Evolutionary conservation across 495 filamentous ascomycete genomes (phyloP), one percentile per base, ranked within the genome.

Genomic region (Trypethelium eluteriae): DNA sequence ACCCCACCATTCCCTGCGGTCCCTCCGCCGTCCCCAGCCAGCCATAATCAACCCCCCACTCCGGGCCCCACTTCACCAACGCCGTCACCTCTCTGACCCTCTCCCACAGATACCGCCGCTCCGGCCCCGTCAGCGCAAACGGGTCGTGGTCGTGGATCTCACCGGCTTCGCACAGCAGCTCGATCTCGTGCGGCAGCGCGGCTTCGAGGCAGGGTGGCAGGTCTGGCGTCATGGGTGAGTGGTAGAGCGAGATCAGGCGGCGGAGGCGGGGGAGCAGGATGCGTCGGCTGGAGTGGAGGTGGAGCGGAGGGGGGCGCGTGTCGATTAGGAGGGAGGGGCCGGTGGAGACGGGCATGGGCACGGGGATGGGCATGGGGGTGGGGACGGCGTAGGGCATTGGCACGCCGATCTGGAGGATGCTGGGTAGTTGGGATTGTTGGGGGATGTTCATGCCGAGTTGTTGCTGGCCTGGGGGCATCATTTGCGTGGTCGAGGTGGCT

Each of bases 301-400:
- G 12, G 49, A 25, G 11, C 10, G 5, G 11, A 35, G 32, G 18
- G 44, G 32, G 3, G 53, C 25, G 18, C 6, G 18, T 18, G 53
- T 18, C 6, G 11, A 9, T 34, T 4, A 32, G 53, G 53, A 59
- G 7, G n/a, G 32, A 32, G 53, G 14, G 7, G 41, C 7, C 7
- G 41, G 41, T 44, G 41, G 41, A 9, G 49, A 53, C 16, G 49
- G 18, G 12, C 1, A 53, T 25, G 49, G 10, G 11, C 10, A 16
- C 53, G 11, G 32, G 18, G 44, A 49, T 7, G 53, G 53, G 53
- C 6, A 59, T 32, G 53, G 25, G 5, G 11, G 9, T 34, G n/a
- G 53, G 53, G 53, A 59, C 53, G n/a, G 53, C 25, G 53, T n/a
- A n/a, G 25, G 49, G 10, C 10, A 53, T 53, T 5, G 49, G 49